Percentiles rank a stretch among this genome's conserved stretches.
Evolutionary conservation across 2,329 filamentous ascomycete species (phyloP).

Genomic region (Penicillium sp.): DNA sequence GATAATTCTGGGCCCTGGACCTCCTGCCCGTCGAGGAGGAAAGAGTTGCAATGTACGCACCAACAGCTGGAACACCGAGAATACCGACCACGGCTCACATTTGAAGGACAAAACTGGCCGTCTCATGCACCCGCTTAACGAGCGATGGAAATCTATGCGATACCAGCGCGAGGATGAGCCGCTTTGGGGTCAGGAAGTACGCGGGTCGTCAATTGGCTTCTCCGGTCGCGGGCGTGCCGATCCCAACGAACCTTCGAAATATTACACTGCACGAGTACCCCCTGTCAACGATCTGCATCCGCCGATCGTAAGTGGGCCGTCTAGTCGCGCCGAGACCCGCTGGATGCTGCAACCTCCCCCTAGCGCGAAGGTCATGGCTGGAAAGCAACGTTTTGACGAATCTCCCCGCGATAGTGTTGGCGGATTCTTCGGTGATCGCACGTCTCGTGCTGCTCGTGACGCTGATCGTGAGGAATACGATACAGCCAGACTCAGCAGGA

Average conservation of each 20-base stretch:
- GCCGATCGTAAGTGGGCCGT: constrained; percentile 74
- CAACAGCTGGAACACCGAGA: constrained; percentile 58
- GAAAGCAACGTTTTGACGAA: constrained; percentile 57
- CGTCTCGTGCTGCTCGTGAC: constrained; percentile 7
- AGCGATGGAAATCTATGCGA: constrained; percentile 72
- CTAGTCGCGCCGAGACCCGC: constrained; percentile 66
- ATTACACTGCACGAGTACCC: constrained; percentile 63
- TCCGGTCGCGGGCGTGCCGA: constrained; percentile 39
- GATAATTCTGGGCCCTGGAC: constrained; percentile 74
- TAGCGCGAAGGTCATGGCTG: constrained; percentile 86
- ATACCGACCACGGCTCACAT: constrained; percentile 41
- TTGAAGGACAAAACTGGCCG: constrained; percentile 47
- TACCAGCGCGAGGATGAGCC: constrained; percentile 88
- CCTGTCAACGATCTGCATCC: constrained; percentile 85
- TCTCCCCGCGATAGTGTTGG: constrained; percentile 21
- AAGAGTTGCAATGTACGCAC: constrained; percentile 54
- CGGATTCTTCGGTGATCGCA: constrained; percentile 9
- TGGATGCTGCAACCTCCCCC: constrained; percentile 96
- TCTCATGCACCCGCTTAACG: constrained; percentile 38
- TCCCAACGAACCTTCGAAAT: constrained; percentile 49
- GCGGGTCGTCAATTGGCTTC: constrained; percentile 56
- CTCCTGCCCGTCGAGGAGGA: constrained; percentile 59
- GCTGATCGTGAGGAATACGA: constrained; percentile 2
- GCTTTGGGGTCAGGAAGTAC: constrained; percentile 68
- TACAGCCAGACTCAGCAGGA: background rate